Conservation (phyloP, 495 filamentous ascomycete genomes). For the Schizothecium vesticola region DNA sequence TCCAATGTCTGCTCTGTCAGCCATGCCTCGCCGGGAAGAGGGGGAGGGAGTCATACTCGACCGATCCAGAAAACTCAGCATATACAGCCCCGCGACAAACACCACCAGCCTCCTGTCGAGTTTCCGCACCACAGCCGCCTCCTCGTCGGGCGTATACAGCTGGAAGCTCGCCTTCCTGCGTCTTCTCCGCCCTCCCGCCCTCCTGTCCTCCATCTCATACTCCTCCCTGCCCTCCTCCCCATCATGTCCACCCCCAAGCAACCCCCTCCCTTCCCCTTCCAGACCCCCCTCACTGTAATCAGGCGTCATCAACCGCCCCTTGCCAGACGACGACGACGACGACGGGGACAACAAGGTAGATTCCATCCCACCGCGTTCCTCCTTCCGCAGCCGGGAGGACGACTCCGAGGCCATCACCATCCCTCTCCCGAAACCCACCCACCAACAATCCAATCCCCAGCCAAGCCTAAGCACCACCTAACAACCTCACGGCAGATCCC, state of each 20-base stretch:
- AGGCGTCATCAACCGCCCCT: constrained; percentile 16
- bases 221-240: constrained; percentile 3
- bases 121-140: constrained; percentile 61
- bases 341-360: not conserved
- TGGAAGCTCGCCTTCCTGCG: constrained; percentile 41
- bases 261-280: constrained; percentile 1
- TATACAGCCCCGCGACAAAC: constrained; percentile 75
- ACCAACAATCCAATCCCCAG: not conserved
- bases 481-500: too few relatives aligned
- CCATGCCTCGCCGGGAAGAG: not conserved
- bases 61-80: constrained; percentile 75
- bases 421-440: not conserved
- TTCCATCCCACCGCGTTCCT: not conserved
- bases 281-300: constrained; percentile 12
- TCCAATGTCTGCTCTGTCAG: constrained; percentile 56
- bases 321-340: constrained; percentile 13
- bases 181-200: not conserved
- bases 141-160: constrained; percentile 71
- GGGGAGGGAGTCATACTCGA: constrained; percentile 54
- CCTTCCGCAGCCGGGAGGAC: not conserved
- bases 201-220: not conserved
- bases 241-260: not conserved
- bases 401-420: not conserved
- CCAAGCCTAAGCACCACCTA: not conserved
- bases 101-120: constrained; percentile 72